These are phyloP conservation scores for Solanum tarijense DNA, from an alignment of 257 asterid species.

Conservation along the genomic window DNA sequence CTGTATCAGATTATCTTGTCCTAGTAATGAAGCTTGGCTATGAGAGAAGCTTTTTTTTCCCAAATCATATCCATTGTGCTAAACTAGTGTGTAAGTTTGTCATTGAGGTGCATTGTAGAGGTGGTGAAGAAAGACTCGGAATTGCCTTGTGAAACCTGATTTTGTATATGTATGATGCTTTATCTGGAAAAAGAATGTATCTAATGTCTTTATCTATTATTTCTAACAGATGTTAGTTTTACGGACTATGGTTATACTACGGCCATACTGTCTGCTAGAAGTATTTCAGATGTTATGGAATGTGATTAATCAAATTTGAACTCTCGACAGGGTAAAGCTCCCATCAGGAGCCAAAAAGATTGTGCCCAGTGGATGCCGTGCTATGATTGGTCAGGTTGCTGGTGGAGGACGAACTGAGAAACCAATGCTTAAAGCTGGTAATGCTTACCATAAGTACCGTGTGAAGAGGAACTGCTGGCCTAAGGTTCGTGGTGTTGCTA, in stretches of 20 bases:
- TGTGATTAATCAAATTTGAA: neutral
- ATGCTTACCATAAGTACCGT: slow-evolving; percentile 33
- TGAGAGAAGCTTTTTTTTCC: neutral
- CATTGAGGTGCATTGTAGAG: neutral
- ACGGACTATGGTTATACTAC: neutral
- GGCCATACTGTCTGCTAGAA: neutral
- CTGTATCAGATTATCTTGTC: neutral
- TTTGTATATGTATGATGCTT: neutral
- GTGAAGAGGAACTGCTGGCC: slow-evolving; percentile 24
- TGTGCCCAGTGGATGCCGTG: slow-evolving; percentile 10
- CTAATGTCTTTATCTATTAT: neutral
- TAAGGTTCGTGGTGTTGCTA: slow-evolving; percentile 25
- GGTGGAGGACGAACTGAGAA: slow-evolving; percentile 18
- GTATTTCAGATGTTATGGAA: neutral
- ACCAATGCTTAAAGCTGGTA: slow-evolving; percentile 5
- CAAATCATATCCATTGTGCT: neutral
- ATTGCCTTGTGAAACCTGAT: neutral
- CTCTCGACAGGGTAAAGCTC: neutral
- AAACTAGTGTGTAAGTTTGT: neutral
- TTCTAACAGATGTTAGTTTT: neutral
- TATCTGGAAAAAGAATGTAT: neutral
- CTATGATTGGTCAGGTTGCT: slow-evolving; percentile 14
- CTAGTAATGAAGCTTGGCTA: neutral
- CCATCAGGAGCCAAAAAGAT: slow-evolving; percentile 14
- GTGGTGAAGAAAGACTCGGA: neutral